Evolutionary conservation across 495 filamentous ascomycete species (phyloP).

Genomic region (Penicillium daleae): DNA sequence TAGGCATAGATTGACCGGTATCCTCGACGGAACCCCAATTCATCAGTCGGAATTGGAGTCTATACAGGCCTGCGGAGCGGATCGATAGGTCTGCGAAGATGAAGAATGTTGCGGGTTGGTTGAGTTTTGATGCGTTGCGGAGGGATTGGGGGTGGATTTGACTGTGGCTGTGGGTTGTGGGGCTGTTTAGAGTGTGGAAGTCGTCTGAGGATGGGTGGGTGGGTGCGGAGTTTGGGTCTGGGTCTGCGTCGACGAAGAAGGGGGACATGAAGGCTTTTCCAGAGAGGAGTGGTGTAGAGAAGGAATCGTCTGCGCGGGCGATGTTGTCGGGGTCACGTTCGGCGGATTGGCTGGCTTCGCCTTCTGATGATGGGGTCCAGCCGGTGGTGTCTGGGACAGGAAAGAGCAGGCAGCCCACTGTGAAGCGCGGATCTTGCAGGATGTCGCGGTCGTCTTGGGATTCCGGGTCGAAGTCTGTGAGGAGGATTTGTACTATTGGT

Average conservation of each 20-base stretch:
- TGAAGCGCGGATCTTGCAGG: conserved; percentile 74
- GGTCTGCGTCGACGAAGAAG: conserved; percentile 46
- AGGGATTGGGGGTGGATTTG: conserved; percentile 2
- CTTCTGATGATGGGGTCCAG: conserved; percentile 25
- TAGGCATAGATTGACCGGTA: conserved; percentile 62
- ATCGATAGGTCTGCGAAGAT: conserved; percentile 94
- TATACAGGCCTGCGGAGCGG: conserved; percentile 80
- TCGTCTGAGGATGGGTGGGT: conserved; percentile 65
- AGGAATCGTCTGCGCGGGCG: conserved; percentile 29
- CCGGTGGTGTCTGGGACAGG: conserved; percentile 46
- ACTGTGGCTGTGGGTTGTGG: neutral
- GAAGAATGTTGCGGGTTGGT: conserved; percentile 67
- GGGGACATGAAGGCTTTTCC: conserved; percentile 50
- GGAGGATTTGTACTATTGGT: conserved; percentile 85
- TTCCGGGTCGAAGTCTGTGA: conserved; percentile 64
- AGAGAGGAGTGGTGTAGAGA: conserved; percentile 40
- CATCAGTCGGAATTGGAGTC: conserved; percentile 86
- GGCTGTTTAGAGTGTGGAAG: neutral
- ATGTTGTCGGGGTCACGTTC: conserved; percentile 21
- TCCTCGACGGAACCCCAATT: conserved; percentile 56
- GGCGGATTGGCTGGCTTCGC: conserved; percentile 50
- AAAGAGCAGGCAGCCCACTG: conserved; percentile 75
- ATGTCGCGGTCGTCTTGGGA: conserved; percentile 56
- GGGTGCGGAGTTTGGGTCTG: conserved; percentile 56
- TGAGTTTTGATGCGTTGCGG: conserved; percentile 26